Conservation (phyloP, 1,139 yeast species). For the Kodamaea ohmeri region DNA sequence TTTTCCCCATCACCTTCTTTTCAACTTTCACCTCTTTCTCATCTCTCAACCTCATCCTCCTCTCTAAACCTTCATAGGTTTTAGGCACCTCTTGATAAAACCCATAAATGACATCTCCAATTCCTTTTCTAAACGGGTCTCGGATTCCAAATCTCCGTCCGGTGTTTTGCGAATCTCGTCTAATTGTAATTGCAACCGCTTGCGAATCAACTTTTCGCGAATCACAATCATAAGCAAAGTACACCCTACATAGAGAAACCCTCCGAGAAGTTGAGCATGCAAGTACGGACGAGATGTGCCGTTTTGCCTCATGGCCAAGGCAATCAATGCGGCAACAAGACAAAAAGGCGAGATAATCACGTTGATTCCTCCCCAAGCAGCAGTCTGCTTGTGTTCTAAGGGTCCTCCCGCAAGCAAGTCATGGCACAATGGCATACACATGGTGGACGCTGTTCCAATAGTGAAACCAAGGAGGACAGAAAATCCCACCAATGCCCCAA, state of each 20-base stretch:
- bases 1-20: neutral
- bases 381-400: slow-evolving; percentile 46
- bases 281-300: slow-evolving; percentile 44
- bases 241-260: slow-evolving; percentile 41
- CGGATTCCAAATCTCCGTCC: neutral
- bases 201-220: slow-evolving; percentile 30
- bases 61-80: slow-evolving; percentile 3
- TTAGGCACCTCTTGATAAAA: slow-evolving; percentile 5
- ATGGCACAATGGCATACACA: slow-evolving; percentile 58
- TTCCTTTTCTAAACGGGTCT: slow-evolving; percentile 2
- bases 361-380: slow-evolving; percentile 61
- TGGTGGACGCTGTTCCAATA: slow-evolving; percentile 64
- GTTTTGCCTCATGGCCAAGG: slow-evolving; percentile 38
- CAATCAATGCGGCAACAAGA: slow-evolving; percentile 37
- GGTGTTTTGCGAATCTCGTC: neutral
- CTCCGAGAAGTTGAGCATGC: slow-evolving; percentile 61
- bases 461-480: slow-evolving; percentile 51
- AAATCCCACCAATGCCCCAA: slow-evolving; percentile 51
- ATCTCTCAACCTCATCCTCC: neutral
- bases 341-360: slow-evolving; percentile 44
- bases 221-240: slow-evolving; percentile 28
- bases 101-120: slow-evolving; percentile 1
- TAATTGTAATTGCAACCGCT: slow-evolving; percentile 10
- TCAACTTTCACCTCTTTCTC: neutral
- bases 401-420: slow-evolving; percentile 40